Conservation (phyloP, 2,329 filamentous ascomycete species). For the Verticillium isaacii region DNA sequence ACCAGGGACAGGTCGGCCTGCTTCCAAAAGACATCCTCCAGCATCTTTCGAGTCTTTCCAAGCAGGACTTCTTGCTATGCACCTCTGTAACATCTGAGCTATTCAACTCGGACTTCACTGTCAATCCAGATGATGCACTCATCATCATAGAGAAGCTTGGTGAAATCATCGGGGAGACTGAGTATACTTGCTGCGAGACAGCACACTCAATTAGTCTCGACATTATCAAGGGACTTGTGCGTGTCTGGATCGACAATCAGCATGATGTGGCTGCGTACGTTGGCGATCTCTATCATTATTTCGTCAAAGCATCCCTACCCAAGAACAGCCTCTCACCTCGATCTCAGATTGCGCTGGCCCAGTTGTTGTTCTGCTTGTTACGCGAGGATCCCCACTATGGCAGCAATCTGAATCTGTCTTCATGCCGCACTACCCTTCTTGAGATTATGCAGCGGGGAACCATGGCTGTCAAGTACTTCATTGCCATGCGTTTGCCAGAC, state of each 20-base stretch:
- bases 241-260: slow-evolving; percentile 57
- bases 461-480: slow-evolving; percentile 69
- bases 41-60: slow-evolving; percentile 40
- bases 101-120: slow-evolving; percentile 47
- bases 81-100: slow-evolving; percentile 45
- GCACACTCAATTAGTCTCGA: slow-evolving; percentile 64
- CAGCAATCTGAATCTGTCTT: slow-evolving; percentile 50
- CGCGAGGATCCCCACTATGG: slow-evolving; percentile 64
- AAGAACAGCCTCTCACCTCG: slow-evolving; percentile 65
- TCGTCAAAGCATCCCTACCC: slow-evolving; percentile 62
- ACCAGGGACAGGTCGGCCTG: slow-evolving; percentile 39
- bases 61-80: slow-evolving; percentile 51
- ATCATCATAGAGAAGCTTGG: slow-evolving; percentile 47
- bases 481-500: slow-evolving; percentile 63
- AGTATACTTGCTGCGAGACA: slow-evolving; percentile 70
- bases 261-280: slow-evolving; percentile 61
- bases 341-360: slow-evolving; percentile 62
- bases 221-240: slow-evolving; percentile 59
- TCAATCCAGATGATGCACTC: slow-evolving; percentile 40
- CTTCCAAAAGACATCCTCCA: slow-evolving; percentile 48
- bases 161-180: slow-evolving; percentile 46
- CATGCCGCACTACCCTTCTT: slow-evolving; percentile 67
- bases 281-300: slow-evolving; percentile 74
- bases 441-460: slow-evolving; percentile 62
- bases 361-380: slow-evolving; percentile 67